These are phyloP conservation scores for Neocatenulostroma microsporum DNA, from an alignment of 2,329 filamentous ascomycete genomes.

Conservation along the genomic window DNA sequence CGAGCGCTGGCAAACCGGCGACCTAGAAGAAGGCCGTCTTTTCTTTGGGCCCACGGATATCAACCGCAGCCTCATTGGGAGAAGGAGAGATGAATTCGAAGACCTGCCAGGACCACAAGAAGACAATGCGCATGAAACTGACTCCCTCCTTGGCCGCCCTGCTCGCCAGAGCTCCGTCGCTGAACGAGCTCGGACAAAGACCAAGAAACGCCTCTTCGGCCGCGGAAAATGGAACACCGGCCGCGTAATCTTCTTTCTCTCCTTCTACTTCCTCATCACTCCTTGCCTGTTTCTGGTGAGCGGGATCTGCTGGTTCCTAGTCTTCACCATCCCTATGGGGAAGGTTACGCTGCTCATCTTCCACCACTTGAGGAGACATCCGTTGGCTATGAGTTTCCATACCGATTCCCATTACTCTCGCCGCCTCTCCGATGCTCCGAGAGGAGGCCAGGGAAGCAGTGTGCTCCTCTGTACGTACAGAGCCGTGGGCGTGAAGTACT, in stretches of 20 bases:
- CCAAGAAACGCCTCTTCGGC: slow-evolving; percentile 84
- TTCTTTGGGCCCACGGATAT: slow-evolving; percentile 77
- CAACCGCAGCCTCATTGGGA: slow-evolving; percentile 72
- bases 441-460: slow-evolving; percentile 54
- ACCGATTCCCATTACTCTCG: slow-evolving; percentile 72
- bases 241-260: slow-evolving; percentile 88
- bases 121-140: slow-evolving; percentile 62
- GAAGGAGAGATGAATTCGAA: slow-evolving; percentile 80
- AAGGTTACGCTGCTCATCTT: slow-evolving; percentile 86
- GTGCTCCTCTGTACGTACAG: slow-evolving; percentile 95
- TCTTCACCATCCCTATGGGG: slow-evolving; percentile 98
- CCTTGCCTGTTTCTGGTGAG: slow-evolving; percentile 81
- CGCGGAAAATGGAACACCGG: slow-evolving; percentile 93
- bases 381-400: slow-evolving; percentile 86
- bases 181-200: slow-evolving; percentile 18
- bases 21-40: slow-evolving; percentile 87
- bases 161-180: slow-evolving; percentile 17
- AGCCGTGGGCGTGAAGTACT: slow-evolving; percentile 88
- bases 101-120: slow-evolving; percentile 40
- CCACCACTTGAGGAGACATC: slow-evolving; percentile 85
- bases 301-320: slow-evolving; percentile 85
- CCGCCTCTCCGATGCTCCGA: slow-evolving; percentile 33
- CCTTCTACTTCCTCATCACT: slow-evolving; percentile 89
- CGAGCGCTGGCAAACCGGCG: slow-evolving; percentile 97
- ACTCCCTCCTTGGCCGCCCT: slow-evolving; percentile 70